These are phyloP conservation scores for Pyricularia sp. DNA, from an alignment of 2,329 filamentous ascomycete genomes.

Conservation along the genomic window DNA sequence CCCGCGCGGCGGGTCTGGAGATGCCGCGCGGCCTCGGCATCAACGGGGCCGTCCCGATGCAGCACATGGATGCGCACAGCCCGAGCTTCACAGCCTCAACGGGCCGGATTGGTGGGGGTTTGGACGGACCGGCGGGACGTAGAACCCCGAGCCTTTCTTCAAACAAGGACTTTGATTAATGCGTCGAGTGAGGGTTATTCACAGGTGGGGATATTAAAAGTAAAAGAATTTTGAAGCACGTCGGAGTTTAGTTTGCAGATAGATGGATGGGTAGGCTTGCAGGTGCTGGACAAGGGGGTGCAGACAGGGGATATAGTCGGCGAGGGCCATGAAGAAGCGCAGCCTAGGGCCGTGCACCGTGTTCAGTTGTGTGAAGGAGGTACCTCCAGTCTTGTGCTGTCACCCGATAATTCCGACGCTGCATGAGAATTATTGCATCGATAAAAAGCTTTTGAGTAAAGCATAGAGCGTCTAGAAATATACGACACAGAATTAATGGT, in stretches of 20 bases:
- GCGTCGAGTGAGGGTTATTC: not conserved
- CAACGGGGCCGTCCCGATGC: not conserved
- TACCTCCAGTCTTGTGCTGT: constrained; percentile 12
- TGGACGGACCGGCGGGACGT: constrained; percentile 28
- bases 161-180: constrained; percentile 2
- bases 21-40: constrained; percentile 15
- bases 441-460: not conserved
- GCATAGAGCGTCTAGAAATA: not conserved
- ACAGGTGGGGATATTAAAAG: not conserved
- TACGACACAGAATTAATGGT: not conserved
- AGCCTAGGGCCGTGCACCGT: constrained; percentile 10
- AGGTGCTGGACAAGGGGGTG: not conserved
- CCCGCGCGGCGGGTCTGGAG: constrained; percentile 5
- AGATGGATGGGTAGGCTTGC: not conserved
- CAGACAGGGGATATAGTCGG: not conserved
- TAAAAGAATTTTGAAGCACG: not conserved
- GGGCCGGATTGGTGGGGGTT: constrained; percentile 22
- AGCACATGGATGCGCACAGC: not conserved
- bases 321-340: constrained; percentile 20
- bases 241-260: not conserved
- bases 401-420: not conserved
- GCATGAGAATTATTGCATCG: not conserved
- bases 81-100: constrained; percentile 18
- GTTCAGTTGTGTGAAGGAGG: constrained; percentile 17
- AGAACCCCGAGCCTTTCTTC: constrained; percentile 17